Evolutionary conservation across 768 basidiomycete species (phyloP).

Genomic region (Mycena floridula): DNA sequence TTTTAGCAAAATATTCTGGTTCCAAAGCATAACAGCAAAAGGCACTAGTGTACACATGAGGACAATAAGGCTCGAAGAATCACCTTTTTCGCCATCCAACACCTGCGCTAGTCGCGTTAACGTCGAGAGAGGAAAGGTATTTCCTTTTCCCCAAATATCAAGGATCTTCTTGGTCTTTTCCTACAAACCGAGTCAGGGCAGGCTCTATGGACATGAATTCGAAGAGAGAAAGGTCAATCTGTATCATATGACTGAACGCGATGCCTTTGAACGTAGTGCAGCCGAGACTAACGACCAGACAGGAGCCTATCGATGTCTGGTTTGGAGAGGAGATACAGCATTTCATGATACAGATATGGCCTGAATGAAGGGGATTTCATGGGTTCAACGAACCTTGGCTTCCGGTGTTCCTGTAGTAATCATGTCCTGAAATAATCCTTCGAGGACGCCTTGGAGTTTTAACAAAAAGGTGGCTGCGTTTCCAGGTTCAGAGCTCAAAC

Average conservation of each 20-base stretch:
- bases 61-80: slow-evolving; percentile 64
- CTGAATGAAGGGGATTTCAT: background rate
- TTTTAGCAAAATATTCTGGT: too few relatives aligned
- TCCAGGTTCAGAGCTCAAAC: slow-evolving; percentile 50
- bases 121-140: slow-evolving; percentile 79
- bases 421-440: slow-evolving; percentile 87
- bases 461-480: slow-evolving; percentile 79
- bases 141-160: slow-evolving; percentile 93
- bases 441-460: slow-evolving; percentile 87
- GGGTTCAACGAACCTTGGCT: slow-evolving; percentile 70
- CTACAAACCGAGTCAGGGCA: slow-evolving; percentile 54
- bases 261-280: slow-evolving; percentile 11
- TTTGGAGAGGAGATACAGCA: too few relatives aligned
- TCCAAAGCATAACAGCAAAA: too few relatives aligned
- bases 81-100: slow-evolving; percentile 80
- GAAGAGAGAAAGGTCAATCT: slow-evolving; percentile 17
- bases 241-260: slow-evolving; percentile 23
- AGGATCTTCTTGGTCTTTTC: slow-evolving; percentile 96
- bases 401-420: slow-evolving; percentile 56
- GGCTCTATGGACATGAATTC: slow-evolving; percentile 20
- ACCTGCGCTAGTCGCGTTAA: slow-evolving; percentile 67
- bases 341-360: background rate
- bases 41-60: slow-evolving; percentile 40
- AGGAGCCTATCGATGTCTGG: too few relatives aligned
- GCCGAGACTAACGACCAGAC: background rate